Evolutionary conservation across 805 yeast species (phyloP), one percentile per base, ranked within the genome.

Genomic region (Pichia ethanolica): DNA sequence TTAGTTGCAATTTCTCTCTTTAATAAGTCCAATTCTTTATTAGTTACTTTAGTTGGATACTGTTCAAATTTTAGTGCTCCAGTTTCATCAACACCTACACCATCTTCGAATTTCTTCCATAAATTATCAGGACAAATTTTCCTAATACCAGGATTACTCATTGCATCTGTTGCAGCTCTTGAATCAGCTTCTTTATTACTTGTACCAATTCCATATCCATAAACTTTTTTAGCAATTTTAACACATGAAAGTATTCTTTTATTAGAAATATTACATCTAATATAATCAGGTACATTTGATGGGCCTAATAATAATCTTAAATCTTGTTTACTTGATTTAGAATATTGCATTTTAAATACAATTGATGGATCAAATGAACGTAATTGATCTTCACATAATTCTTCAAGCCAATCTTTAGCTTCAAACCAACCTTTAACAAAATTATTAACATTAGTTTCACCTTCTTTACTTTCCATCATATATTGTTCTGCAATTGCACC

Each of bases 101-200:
- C 38, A 4, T 50, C 51, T 33, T 47, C 53, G 44, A 45, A 51
- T 37, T 54, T 52, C 5, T 25, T 33, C 57, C 57, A 54, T 7
- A 46, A 11, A 11, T 49, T 52, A 1, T 34, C 38, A 5, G 54
- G 45, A 34, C 57, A 52, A 5, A 54, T 47, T 14, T 46, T 42
- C 13, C 46, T 44, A 4, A 54, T 45, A 13, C 50, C 46, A 5
- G 56, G 58, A 32, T 55, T 56, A 7, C 40, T 34, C 48, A 55
- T 38, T 2, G 89, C 96, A 48, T 71, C 71, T 80, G 83, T 83
- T 0, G 97, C 97, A 2, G 96, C 96, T 49, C 84, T 71, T 20
- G 79, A 65, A 1, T 95, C 93, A 0, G 97, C 96, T 38, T 80
- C 83, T 60, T 84, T 85, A 9, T 75, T 72, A 52, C 80, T 83